These are phyloP conservation scores for Flaveria ramosissima DNA, from an alignment of 129 eudicot genomes.

Conservation along the genomic window DNA sequence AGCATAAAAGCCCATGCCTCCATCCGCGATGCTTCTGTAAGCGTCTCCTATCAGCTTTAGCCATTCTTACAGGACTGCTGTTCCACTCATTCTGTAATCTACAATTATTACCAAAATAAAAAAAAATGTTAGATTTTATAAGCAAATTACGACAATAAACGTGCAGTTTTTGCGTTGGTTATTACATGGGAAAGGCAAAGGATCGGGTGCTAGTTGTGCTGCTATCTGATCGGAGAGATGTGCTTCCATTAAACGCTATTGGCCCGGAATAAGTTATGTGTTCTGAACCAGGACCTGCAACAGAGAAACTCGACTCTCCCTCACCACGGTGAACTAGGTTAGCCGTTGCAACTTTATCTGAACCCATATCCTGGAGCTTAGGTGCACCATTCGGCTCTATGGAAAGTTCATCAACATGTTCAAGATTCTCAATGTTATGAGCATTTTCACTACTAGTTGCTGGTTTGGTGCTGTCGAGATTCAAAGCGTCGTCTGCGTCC, in stretches of 20 bases:
- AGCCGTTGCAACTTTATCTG: conserved; percentile 29
- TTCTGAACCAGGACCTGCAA: conserved; percentile 48
- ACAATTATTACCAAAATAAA: conserved; percentile 17
- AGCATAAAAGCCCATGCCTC: conserved; percentile 69
- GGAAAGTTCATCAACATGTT: conserved; percentile 20
- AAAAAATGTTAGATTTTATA: not conserved
- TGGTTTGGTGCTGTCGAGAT: conserved; percentile 40
- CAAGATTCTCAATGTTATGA: conserved; percentile 24
- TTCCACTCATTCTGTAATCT: conserved; percentile 84
- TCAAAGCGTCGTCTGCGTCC: conserved; percentile 42
- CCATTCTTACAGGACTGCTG: conserved; percentile 92
- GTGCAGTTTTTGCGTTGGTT: not conserved
- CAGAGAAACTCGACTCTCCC: conserved; percentile 82
- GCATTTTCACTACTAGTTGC: conserved; percentile 10
- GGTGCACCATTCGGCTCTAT: conserved; percentile 21
- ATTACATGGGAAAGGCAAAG: conserved; percentile 96
- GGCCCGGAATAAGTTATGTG: conserved; percentile 44
- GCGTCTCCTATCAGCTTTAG: conserved; percentile 64
- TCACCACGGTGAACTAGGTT: conserved; percentile 36
- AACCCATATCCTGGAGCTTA: conserved; percentile 31
- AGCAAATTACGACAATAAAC: not conserved
- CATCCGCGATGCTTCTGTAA: conserved; percentile 67
- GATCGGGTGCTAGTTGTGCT: conserved; percentile 93
- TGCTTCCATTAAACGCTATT: conserved; percentile 64
- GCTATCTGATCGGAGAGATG: conserved; percentile 88